Percentiles rank a stretch among this genome's conserved stretches.
Conservation (phyloP, 2,329 filamentous ascomycete species). For the Trichoderma semiorbis region DNA sequence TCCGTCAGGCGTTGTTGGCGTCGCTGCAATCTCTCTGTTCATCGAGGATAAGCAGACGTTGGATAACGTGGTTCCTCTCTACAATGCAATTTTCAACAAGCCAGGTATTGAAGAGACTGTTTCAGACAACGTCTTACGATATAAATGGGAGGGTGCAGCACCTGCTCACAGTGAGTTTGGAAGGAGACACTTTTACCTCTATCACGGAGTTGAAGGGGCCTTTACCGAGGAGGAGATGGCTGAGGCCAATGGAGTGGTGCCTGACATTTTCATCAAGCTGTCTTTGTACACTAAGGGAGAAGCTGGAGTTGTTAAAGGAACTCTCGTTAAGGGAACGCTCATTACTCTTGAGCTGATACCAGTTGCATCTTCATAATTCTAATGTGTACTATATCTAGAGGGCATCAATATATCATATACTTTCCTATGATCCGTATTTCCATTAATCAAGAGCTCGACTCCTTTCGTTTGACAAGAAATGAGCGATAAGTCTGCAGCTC, state of each 20-base stretch:
- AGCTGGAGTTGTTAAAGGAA: not conserved
- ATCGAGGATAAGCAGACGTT: not conserved
- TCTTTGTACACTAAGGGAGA: not conserved
- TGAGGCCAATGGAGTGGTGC: not conserved
- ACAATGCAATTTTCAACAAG: constrained; percentile 1
- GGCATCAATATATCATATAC: not conserved
- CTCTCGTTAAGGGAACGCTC: not conserved
- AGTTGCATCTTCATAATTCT: not conserved
- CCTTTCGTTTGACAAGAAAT: constrained; percentile 4
- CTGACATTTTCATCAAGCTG: constrained; percentile 8
- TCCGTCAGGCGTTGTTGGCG: not conserved
- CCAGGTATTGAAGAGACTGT: not conserved
- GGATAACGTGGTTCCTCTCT: not conserved
- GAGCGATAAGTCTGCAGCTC: not conserved
- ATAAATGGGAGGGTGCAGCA: not conserved
- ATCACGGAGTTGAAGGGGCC: not conserved
- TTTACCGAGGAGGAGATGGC: constrained; percentile 5
- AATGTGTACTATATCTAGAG: not conserved
- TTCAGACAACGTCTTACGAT: not conserved
- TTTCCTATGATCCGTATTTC: not conserved
- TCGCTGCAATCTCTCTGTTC: not conserved
- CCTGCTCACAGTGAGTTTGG: not conserved
- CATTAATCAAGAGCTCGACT: not conserved
- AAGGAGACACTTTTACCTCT: not conserved
- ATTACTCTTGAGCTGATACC: not conserved